Percentiles rank a stretch among this genome's conserved stretches.
Evolutionary conservation across 2,329 filamentous ascomycete species (phyloP).

Genomic region (Scopulariopsis brevicaulis): DNA sequence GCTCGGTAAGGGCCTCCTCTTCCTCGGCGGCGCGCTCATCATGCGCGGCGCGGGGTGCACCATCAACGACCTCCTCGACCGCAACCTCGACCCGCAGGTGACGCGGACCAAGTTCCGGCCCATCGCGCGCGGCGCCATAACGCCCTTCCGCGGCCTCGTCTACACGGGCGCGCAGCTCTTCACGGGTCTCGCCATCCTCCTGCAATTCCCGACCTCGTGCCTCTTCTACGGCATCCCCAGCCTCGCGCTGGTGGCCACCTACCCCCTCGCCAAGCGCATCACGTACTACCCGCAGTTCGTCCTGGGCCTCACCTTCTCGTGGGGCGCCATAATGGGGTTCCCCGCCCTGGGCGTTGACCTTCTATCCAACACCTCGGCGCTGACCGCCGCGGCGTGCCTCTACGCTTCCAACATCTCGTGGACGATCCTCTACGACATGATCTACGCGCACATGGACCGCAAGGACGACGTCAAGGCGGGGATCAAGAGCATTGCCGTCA

Average conservation of each 20-base stretch:
- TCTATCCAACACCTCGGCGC: conserved; percentile 48
- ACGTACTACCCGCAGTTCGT: conserved; percentile 83
- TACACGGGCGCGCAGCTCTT: conserved; percentile 69
- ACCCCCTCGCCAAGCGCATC: conserved; percentile 75
- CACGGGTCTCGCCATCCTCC: conserved; percentile 58
- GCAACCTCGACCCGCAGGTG: conserved; percentile 75
- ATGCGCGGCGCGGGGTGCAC: conserved; percentile 85
- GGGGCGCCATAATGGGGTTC: conserved; percentile 83
- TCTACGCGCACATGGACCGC: conserved; percentile 88
- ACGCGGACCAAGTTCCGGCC: conserved; percentile 65
- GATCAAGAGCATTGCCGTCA: conserved; percentile 79
- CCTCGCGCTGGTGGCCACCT: conserved; percentile 59
- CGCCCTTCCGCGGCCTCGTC: conserved; percentile 56
- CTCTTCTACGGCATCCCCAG: conserved; percentile 71
- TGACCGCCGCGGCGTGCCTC: conserved; percentile 55
- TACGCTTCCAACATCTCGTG: conserved; percentile 74
- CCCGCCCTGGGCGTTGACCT: conserved; percentile 71
- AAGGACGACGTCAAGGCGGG: conserved; percentile 76
- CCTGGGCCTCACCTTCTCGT: conserved; percentile 75
- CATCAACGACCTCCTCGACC: conserved; percentile 86
- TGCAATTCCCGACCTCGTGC: conserved; percentile 65
- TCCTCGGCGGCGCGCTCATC: conserved; percentile 65
- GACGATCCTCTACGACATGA: conserved; percentile 87
- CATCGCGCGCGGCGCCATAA: conserved; percentile 68
- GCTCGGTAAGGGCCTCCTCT: conserved; percentile 54